Base-by-base conservation (phyloP, 1,284 basidiomycete genomes). In the Grifola frondosa region DNA sequence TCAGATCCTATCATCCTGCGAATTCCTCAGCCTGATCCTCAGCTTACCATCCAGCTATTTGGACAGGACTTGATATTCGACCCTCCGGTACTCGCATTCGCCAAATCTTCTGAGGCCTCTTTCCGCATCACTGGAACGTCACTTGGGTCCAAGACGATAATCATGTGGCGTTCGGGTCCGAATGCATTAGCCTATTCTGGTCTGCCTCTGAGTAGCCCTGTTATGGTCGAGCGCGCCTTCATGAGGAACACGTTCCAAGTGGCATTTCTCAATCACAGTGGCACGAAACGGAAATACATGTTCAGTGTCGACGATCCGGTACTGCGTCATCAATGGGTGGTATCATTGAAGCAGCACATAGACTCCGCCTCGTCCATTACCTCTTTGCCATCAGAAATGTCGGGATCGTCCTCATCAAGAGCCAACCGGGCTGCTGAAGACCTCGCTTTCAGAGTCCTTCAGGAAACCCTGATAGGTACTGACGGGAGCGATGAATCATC, bases 211-310 rank as follows among this genome's bases (percentile, higher is more conserved):
- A 88, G 82, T 58, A 82, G 78, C 49, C 74, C 81, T 7, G 73
- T 97, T 53, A 73, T 78, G 20, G 83, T 97, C 45, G 94, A 97
- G 63, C 81, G 93, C 19, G 84, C 88, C 0, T 95, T 95, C 68
- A 96, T 97, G 93, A 81, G 84, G 37, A 87, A 95, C 60, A 95
- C 91, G 0, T 93, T 97, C 73, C 90, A 95, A 60, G 67, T 97
- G 17, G 83, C 90, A 3, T 97, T 97, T 66, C 56, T 78, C 31
- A 86, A 87, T 53, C 84, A 87, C 52, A 63, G 71, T 13, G 81
- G 82, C 20, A 53, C 70, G 43, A 88, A 86, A 63, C 78, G 92
- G 52, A 83, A 85, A 60, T 97, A 97, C 67, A 91, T 96, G 81
- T 96, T 96, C 71, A 92, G 89, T 54, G 83, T 96, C 30, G 80